These are phyloP conservation scores for Ceratocystiopsis minuta DNA, from an alignment of 2,329 filamentous ascomycete species.

Conservation along the genomic window DNA sequence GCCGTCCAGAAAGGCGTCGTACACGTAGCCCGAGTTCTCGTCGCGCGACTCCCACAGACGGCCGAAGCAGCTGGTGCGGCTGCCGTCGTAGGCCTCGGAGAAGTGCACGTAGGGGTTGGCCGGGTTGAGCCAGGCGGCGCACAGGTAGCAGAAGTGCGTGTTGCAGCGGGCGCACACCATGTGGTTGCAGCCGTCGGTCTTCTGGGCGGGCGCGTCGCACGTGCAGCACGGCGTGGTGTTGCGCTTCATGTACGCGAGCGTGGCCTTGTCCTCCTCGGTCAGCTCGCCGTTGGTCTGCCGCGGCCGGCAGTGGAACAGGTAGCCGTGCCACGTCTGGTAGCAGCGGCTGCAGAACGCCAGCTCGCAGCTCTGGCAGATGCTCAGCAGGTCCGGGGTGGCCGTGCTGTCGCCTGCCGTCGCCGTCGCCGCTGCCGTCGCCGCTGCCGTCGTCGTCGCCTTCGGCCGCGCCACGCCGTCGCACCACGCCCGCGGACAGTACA, in stretches of 20 bases:
- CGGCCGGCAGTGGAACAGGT: slow-evolving; percentile 52
- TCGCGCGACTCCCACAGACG: slow-evolving; percentile 61
- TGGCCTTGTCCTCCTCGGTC: slow-evolving; percentile 56
- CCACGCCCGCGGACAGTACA: slow-evolving; percentile 85
- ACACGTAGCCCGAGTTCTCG: slow-evolving; percentile 28
- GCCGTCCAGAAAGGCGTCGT: too few relatives aligned
- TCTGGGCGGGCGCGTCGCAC: slow-evolving; percentile 69
- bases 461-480: slow-evolving; percentile 77
- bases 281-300: slow-evolving; percentile 36
- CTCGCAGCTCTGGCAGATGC: slow-evolving; percentile 73
- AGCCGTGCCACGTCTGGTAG: slow-evolving; percentile 76
- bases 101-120: slow-evolving; percentile 79
- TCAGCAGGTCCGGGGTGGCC: slow-evolving; percentile 42
- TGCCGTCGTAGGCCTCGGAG: slow-evolving; percentile 41
- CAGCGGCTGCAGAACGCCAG: slow-evolving; percentile 72
- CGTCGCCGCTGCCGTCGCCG: slow-evolving; percentile 2
- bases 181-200: slow-evolving; percentile 88
- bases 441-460: slow-evolving; percentile 22
- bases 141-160: slow-evolving; percentile 91
- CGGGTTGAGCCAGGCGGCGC: slow-evolving; percentile 67
- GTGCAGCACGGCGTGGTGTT: slow-evolving; percentile 83
- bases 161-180: slow-evolving; percentile 86
- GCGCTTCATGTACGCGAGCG: slow-evolving; percentile 61
- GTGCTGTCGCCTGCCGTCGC: slow-evolving; percentile 5
- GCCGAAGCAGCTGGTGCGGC: slow-evolving; percentile 54